These are phyloP conservation scores for Herpotrichia juniperi DNA, from an alignment of 2,329 filamentous ascomycete genomes.

Conservation along the genomic window DNA sequence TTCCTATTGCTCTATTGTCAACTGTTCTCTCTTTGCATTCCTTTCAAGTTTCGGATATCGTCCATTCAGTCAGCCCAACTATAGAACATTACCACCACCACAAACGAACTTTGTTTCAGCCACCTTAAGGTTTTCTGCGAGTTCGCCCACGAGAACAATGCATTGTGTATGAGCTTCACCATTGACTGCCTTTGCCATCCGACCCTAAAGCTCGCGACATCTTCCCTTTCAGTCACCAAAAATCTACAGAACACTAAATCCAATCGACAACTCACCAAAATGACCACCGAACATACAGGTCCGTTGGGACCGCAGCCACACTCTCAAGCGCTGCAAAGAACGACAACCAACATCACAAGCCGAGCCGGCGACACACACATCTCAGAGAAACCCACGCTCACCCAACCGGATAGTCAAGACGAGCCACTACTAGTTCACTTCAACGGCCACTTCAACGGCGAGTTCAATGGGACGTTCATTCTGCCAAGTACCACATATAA, in stretches of 20 bases:
- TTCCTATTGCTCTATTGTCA: conserved; percentile 7
- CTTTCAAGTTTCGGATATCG: conserved; percentile 13
- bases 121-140: conserved; percentile 12
- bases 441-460: conserved; percentile 15
- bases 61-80: conserved; percentile 19
- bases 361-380: conserved; percentile 13
- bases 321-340: conserved; percentile 15
- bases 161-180: conserved; percentile 23
- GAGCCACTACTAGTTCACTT: conserved; percentile 30
- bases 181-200: conserved; percentile 5
- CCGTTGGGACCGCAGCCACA: conserved; percentile 21
- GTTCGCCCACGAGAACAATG: conserved; percentile 24
- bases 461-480: conserved; percentile 26
- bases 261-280: conserved; percentile 9
- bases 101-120: conserved; percentile 37
- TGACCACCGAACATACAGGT: conserved; percentile 22
- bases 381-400: conserved; percentile 3
- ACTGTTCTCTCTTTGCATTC: conserved; percentile 5
- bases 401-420: conserved; percentile 15
- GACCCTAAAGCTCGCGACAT: conserved; percentile 8
- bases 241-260: not conserved
- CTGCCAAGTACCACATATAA: conserved; percentile 23
- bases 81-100: conserved; percentile 31
- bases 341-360: conserved; percentile 15
- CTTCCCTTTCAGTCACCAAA: conserved; percentile 14